phyloP scores from a whole-genome alignment of 2,329 filamentous ascomycete species.

The Xylaria sp. region DNA sequence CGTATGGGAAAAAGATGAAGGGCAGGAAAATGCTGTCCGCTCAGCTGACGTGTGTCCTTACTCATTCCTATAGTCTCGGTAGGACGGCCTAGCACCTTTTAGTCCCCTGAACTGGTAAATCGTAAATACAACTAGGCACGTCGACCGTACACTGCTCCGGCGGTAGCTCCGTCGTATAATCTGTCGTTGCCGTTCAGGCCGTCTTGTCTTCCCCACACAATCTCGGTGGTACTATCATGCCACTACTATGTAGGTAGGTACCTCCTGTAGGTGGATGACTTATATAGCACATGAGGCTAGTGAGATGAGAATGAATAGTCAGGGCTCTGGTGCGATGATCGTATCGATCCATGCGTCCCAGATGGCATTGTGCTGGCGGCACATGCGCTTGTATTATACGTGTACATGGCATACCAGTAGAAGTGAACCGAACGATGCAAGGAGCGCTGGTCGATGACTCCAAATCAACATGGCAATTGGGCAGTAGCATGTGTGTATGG shows the following conservation, averaged over 20 bases:
- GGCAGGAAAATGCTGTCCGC: slow-evolving; percentile 1
- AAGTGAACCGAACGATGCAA: slow-evolving; percentile 19
- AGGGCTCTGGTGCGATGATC: slow-evolving; percentile 26
- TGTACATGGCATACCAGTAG: no score
- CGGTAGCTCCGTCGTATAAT: background rate
- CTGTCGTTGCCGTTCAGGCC: slow-evolving; percentile 14
- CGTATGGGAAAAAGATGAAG: slow-evolving; percentile 10
- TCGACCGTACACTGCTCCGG: no score
- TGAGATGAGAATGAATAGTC: slow-evolving; percentile 26
- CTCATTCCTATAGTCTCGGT: background rate
- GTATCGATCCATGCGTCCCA: slow-evolving; percentile 22
- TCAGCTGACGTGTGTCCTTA: slow-evolving; percentile 3
- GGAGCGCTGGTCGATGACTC: background rate
- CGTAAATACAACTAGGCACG: no score
- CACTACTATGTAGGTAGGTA: slow-evolving; percentile 17
- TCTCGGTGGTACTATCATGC: slow-evolving; percentile 26
- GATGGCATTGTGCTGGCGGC: slow-evolving; percentile 20
- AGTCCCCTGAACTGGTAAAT: no score
- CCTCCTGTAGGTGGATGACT: slow-evolving; percentile 27
- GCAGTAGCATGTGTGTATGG: no score
- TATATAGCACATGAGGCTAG: slow-evolving; percentile 30
- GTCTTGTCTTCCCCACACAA: slow-evolving; percentile 24
- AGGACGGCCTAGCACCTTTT: no score
- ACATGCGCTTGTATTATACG: slow-evolving; percentile 21
- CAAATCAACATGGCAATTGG: background rate